Percentiles rank a stretch among this genome's conserved stretches.
Evolutionary conservation across 1,284 basidiomycete species (phyloP).

Genomic region (Phylloporus sp.): DNA sequence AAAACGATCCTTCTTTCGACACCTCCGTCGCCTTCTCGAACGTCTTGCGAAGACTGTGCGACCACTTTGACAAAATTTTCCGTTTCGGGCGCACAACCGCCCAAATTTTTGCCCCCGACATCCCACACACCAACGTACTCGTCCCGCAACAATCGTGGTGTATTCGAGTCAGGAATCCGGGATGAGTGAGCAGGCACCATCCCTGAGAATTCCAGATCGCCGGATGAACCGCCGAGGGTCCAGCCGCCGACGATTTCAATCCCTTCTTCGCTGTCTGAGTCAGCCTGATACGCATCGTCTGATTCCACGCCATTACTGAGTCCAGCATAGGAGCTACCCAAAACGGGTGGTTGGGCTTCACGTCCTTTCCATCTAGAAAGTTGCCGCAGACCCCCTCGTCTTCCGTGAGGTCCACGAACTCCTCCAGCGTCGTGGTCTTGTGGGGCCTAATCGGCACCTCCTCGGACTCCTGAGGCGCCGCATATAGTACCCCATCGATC

Average conservation of each 20-base stretch:
- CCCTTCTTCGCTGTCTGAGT: not conserved
- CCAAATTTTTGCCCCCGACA: slow-evolving; percentile 12
- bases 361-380: slow-evolving; percentile 14
- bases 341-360: not conserved
- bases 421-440: not conserved
- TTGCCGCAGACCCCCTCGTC: not conserved
- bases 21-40: rapidly evolving
- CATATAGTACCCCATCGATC: no score
- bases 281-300: not conserved
- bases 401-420: slow-evolving; percentile 3
- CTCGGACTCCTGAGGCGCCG: no score
- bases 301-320: not conserved
- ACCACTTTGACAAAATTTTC: rapidly evolving
- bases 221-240: no score
- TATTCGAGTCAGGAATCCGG: not conserved
- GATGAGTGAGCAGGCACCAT: slow-evolving; percentile 12
- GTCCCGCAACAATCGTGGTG: slow-evolving; percentile 21
- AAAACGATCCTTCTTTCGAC: not conserved
- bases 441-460: no score
- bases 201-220: slow-evolving; percentile 13
- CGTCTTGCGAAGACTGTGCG: no score
- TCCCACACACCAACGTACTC: not conserved
- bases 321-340: slow-evolving; percentile 7
- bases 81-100: slow-evolving; percentile 3
- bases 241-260: no score